These are phyloP conservation scores for Rhizoclosmatium globosum DNA, from an alignment of 192 early-diverging fungal species.

Conservation along the genomic window DNA sequence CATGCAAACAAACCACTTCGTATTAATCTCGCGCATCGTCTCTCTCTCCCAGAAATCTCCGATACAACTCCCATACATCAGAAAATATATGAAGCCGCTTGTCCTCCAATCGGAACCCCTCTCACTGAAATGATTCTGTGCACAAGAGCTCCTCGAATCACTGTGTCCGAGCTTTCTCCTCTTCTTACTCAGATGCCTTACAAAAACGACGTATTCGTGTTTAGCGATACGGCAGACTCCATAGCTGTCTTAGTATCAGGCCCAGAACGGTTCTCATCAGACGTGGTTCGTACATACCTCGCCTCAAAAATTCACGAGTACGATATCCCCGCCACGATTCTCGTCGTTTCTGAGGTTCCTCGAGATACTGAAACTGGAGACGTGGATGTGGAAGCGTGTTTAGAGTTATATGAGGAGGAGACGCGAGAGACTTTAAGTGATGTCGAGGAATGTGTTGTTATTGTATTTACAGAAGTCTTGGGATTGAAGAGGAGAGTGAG, in stretches of 20 bases:
- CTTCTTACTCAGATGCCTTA: conserved; percentile 8
- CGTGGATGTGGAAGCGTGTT: conserved; percentile 17
- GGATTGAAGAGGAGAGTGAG: conserved; percentile 19
- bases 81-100: conserved; percentile 44
- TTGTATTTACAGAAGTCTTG: conserved; percentile 45
- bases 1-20: conserved; percentile 49
- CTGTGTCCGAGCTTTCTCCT: not conserved
- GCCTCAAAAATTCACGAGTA: not conserved
- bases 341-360: conserved; percentile 13
- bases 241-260: conserved; percentile 2
- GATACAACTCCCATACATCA: conserved; percentile 34
- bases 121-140: not conserved
- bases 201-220: conserved; percentile 18
- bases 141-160: not conserved
- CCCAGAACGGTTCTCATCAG: not conserved
- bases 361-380: not conserved
- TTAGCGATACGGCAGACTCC: not conserved
- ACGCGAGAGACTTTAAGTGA: conserved; percentile 8
- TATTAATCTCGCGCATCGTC: conserved; percentile 50
- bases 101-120: conserved; percentile 19
- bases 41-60: conserved; percentile 45
- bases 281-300: not conserved
- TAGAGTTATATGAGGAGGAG: conserved; percentile 4
- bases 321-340: not conserved
- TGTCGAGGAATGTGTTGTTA: conserved; percentile 16